phyloP scores from a whole-genome alignment of 106 monocot species.

The Phalaenopsis aphrodite region DNA sequence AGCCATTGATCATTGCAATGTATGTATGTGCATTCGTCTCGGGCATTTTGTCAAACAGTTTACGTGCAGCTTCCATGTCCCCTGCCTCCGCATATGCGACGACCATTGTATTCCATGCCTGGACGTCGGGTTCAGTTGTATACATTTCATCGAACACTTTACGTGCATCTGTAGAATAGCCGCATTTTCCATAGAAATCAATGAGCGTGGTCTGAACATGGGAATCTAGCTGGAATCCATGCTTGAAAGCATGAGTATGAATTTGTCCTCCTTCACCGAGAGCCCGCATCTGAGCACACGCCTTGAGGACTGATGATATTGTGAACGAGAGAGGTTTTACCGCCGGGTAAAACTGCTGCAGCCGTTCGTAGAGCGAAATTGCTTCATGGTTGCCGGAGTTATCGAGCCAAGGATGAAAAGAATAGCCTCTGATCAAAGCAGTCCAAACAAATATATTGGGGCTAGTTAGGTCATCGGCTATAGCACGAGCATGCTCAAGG shows the following conservation, averaged over 20 bases:
- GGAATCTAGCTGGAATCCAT: constrained; percentile 13
- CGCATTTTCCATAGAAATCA: constrained; percentile 15
- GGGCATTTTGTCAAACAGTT: constrained; percentile 22
- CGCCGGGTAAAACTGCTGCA: neutral
- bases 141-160: constrained; percentile 12
- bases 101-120: constrained; percentile 26
- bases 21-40: constrained; percentile 12
- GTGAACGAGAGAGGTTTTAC: constrained; percentile 24
- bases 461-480: constrained; percentile 1
- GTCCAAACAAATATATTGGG: constrained; percentile 34
- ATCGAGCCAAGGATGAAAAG: neutral
- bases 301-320: constrained; percentile 17
- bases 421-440: constrained; percentile 22
- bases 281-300: neutral
- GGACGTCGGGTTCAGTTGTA: constrained; percentile 8
- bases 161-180: constrained; percentile 7
- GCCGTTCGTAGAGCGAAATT: constrained; percentile 6
- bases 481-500: constrained; percentile 16
- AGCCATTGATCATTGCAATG: constrained; percentile 24
- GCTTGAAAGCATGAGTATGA: constrained; percentile 18
- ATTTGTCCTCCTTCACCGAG: constrained; percentile 14
- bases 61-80: constrained; percentile 16
- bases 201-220: constrained; percentile 18
- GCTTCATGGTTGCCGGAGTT: constrained; percentile 9
- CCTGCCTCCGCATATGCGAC: constrained; percentile 6